Base-by-base conservation (phyloP, 2,329 filamentous ascomycete genomes). In the Ophiostoma ulmi region DNA sequence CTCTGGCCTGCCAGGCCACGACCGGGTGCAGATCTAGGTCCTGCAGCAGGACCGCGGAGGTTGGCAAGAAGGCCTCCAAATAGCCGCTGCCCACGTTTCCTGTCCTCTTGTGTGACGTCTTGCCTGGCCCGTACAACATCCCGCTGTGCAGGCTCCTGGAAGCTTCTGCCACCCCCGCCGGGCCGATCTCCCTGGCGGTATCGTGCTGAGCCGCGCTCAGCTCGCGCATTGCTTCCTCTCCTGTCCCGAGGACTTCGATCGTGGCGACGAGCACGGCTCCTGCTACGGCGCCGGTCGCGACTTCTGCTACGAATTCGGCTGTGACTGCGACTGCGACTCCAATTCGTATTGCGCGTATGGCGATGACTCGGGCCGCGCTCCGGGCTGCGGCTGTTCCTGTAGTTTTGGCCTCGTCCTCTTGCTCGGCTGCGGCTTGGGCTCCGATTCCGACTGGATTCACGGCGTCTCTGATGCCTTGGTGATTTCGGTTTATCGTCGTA, bases 31-130 rank as follows among this genome's bases (percentile, higher is more conserved):
- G 61, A 11, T 22, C 61, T 36, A 11, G 35, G 36, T 14, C 36
- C n/a, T n/a, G 63, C 8, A 22, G 63, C 36, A 64, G 31, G 17
- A 20, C 36, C 36, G 20, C 63, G 20, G 11, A 97, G 84, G 52
- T 91, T 92, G 78, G 86, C 91, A 72, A 95, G 83, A 71, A 96
- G 81, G 48, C 90, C 91, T 73, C 94, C 94, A 77, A 97, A 97
- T 72, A 98, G 84, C 69, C 94, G 87, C 79, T 91, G 90, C 31
- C 92, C 91, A 52, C 94, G 90, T 78, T 91, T 93, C 79, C 90
- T 92, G 78, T 98, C 94, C 76, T 96, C 91, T 71, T 88, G 82
- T 38, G 83, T 80, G 69, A 84, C 80, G 70, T 68, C 80, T 76
- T 70, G 41, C 67, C 71, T 73, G 48, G 65, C 71, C 36, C 73